Percentiles rank a stretch among this genome's conserved stretches.
Conservation (phyloP, 2,329 filamentous ascomycete species). For the Aspergillus fijiensis region DNA sequence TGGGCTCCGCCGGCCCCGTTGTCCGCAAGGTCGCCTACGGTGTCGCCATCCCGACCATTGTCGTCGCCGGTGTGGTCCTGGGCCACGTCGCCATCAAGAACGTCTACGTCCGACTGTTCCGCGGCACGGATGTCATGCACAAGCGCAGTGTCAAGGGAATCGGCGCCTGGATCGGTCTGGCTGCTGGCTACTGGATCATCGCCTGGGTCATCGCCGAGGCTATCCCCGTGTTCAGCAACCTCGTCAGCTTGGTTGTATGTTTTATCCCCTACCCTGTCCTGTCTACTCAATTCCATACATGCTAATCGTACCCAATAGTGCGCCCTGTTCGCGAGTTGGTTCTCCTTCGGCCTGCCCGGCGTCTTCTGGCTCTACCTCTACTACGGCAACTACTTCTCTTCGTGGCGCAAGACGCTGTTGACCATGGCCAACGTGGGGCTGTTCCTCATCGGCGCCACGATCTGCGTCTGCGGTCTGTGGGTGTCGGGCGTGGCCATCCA, state of each 20-base stretch:
- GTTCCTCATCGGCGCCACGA: conserved; percentile 11
- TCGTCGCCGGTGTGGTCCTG: conserved; percentile 69
- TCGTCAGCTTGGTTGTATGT: conserved; percentile 58
- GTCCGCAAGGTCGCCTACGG: conserved; percentile 66
- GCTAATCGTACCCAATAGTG: background rate
- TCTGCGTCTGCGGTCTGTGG: conserved; percentile 18
- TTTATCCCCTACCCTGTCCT: background rate
- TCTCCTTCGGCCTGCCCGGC: conserved; percentile 15
- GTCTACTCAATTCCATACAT: background rate
- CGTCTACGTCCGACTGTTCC: conserved; percentile 63
- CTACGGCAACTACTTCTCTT: conserved; percentile 9
- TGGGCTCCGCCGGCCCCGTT: conserved; percentile 58
- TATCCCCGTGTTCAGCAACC: conserved; percentile 66
- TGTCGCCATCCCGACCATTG: conserved; percentile 67
- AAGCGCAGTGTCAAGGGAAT: conserved; percentile 51
- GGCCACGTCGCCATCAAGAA: conserved; percentile 66
- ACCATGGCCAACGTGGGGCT: conserved; percentile 9
- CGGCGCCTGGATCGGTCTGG: conserved; percentile 60
- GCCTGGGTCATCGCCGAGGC: conserved; percentile 68
- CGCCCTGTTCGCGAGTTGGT: conserved; percentile 16
- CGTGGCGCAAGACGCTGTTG: conserved; percentile 11
- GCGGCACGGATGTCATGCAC: conserved; percentile 55
- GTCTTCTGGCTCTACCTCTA: conserved; percentile 21
- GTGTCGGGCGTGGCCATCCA: conserved; percentile 19
- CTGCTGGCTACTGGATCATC: conserved; percentile 56